Evolutionary conservation across 2,329 filamentous ascomycete species (phyloP).

Genomic region (Aspergillus thermomutatus): DNA sequence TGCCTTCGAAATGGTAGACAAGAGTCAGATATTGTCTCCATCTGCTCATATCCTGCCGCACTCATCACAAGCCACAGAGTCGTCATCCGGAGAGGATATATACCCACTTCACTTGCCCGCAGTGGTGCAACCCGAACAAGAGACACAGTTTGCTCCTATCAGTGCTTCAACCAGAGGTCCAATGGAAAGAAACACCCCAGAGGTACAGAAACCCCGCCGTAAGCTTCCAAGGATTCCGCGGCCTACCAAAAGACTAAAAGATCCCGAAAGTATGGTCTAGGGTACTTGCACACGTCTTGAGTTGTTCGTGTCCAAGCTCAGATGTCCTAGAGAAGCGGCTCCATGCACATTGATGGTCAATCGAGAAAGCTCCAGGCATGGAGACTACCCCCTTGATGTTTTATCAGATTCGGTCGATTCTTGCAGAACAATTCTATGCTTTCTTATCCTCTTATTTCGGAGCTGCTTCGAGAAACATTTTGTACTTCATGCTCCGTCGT

Average conservation of each 20-base stretch:
- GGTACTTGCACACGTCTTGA: neutral
- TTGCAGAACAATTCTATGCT: neutral
- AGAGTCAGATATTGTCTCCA: neutral
- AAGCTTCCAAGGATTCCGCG: neutral
- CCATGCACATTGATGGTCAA: neutral
- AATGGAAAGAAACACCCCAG: neutral
- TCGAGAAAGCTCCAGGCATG: neutral
- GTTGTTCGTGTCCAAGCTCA: neutral
- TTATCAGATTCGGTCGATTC: neutral
- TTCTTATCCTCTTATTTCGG: neutral
- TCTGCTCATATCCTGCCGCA: neutral
- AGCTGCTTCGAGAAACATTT: neutral
- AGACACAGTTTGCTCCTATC: neutral
- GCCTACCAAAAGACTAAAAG: neutral
- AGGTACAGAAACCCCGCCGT: neutral
- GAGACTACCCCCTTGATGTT: neutral
- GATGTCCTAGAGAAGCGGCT: neutral
- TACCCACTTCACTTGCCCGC: neutral
- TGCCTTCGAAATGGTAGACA: neutral
- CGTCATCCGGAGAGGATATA: neutral
- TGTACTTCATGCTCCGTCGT: neutral
- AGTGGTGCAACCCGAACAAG: neutral
- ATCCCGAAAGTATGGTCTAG: neutral
- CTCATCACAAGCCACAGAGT: neutral
- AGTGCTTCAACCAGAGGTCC: neutral